Base-by-base conservation (phyloP, 768 basidiomycete species). In the Cystofilobasidium macerans region DNA sequence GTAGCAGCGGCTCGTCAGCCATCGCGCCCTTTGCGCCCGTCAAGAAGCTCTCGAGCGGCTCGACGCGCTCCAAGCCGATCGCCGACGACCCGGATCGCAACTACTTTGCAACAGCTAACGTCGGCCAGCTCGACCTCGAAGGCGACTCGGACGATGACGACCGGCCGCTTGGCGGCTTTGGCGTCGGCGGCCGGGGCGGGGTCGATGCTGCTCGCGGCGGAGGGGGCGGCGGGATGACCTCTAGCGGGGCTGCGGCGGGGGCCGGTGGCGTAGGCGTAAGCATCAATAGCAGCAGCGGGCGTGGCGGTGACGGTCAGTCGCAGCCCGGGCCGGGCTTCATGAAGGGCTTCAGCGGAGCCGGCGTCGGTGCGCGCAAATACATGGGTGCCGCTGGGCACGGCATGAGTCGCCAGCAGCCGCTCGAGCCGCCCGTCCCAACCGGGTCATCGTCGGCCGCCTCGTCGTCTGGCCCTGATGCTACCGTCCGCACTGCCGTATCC, bases 111-210 rank as follows among this genome's bases (percentile, higher is more conserved):
- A 67, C 65, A 2, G 65, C 58, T 14, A 32, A 28, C 6, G 28
- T 62, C 30, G 65, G 65, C 6, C 58, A 67, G 30, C 60, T 67
- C 11, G 48, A 45, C 28, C 58, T 61, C 36, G 51, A 24, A 22
- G 28, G 61, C 56, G 65, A 67, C 32, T 61, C 65, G 61, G 65
- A 67, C n/a, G n/a, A n/a, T 26, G 65, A 67, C 40, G 65, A 67
- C n/a, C 28, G 28, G 14, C 42, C 38, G 12, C 24, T 38, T 6
- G 36, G 54, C 13, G 43, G 47, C n/a, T 47, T 47, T 13, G 45
- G 22, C 45, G 24, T 13, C 58, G n/a, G 43, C 6, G 57, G 32
- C 4, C 36, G 57, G 57, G 8, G 57, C 35, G 57, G 57, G n/a
- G 42, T 20, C 26, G 32, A 33, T 13, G 32, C 36, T 16, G 32